phyloP scores from a whole-genome alignment of 1,284 basidiomycete species.

The Wolfiporia cocos region DNA sequence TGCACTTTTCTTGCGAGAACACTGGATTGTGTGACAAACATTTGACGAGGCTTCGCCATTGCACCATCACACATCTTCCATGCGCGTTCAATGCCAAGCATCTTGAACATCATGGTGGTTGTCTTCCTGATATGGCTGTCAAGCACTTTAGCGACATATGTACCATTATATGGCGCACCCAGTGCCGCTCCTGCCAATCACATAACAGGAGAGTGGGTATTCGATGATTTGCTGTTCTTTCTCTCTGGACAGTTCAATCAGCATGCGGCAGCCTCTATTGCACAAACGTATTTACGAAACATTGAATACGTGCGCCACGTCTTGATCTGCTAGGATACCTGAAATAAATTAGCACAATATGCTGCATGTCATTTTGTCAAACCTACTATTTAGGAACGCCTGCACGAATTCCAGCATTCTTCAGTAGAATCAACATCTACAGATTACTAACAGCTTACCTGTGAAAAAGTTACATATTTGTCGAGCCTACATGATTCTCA shows the following conservation, averaged over 20 bases:
- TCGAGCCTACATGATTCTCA: constrained; percentile 38
- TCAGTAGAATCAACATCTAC: neutral
- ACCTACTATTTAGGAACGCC: constrained; percentile 48
- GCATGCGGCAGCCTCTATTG: constrained; percentile 5
- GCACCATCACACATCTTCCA: constrained; percentile 30
- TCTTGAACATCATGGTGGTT: constrained; percentile 70
- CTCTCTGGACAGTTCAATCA: constrained; percentile 28
- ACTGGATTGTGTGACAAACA: constrained; percentile 68
- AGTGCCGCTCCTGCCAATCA: constrained; percentile 67
- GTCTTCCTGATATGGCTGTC: constrained; percentile 47
- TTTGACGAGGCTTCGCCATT: constrained; percentile 42
- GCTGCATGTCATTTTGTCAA: constrained; percentile 5
- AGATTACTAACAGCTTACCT: constrained; percentile 30
- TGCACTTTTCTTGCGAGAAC: constrained; percentile 60
- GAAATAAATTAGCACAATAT: neutral
- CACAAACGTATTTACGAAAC: constrained; percentile 40
- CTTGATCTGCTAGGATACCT: constrained; percentile 42
- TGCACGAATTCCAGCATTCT: constrained; percentile 13
- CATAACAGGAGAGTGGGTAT: constrained; percentile 55
- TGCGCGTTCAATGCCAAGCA: constrained; percentile 55
- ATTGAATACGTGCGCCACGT: constrained; percentile 44
- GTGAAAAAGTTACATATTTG: constrained; percentile 60
- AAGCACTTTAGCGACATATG: neutral
- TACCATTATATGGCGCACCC: constrained; percentile 34
- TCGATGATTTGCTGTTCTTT: constrained; percentile 59